A percentile compares a stretch with the other conserved stretches of the same genome.
These are phyloP conservation scores for Colletotrichum tropicale DNA, from an alignment of 2,329 filamentous ascomycete species.

Conservation along the genomic window DNA sequence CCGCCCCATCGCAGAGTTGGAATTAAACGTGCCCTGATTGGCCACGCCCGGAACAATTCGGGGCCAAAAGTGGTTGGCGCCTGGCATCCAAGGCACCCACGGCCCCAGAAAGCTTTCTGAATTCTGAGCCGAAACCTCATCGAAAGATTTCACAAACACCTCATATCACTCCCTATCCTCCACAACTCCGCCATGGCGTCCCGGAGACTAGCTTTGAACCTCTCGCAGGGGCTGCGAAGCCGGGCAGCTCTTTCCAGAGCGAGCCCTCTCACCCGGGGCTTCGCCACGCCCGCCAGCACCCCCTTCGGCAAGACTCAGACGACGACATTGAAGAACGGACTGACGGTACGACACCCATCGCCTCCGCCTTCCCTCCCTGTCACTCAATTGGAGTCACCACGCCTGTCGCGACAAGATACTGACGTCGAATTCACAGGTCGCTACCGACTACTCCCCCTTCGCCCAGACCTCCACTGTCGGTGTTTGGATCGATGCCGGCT, in stretches of 20 bases:
- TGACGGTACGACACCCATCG: conserved; percentile 73
- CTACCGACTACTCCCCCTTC: conserved; percentile 97
- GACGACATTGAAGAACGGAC: conserved; percentile 94
- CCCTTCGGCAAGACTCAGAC: conserved; percentile 85
- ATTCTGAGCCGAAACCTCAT: conserved; percentile 39
- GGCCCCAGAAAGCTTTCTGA: conserved; percentile 48
- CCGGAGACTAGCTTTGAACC: conserved; percentile 94
- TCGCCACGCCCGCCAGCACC: conserved; percentile 80
- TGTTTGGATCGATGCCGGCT: conserved; percentile 99
- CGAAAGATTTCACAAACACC: conserved; percentile 61
- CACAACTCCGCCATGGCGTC: conserved; percentile 81
- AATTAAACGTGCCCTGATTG: conserved; percentile 34
- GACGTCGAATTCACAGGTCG: conserved; percentile 68
- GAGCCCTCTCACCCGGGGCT: conserved; percentile 79
- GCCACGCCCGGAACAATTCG: conserved; percentile 42
- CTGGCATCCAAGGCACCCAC: conserved; percentile 45
- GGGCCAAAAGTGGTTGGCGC: conserved; percentile 36
- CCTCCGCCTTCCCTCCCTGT: not conserved
- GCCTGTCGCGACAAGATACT: conserved; percentile 26
- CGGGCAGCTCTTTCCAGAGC: conserved; percentile 83
- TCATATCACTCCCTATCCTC: conserved; percentile 55
- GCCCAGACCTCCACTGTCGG: conserved; percentile 98
- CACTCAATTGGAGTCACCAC: conserved; percentile 40
- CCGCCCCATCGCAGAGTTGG: not conserved
- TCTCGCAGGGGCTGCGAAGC: conserved; percentile 87